Evolutionary conservation across 495 filamentous ascomycete genomes (phyloP).

Genomic region (Penicillium chermesinum): DNA sequence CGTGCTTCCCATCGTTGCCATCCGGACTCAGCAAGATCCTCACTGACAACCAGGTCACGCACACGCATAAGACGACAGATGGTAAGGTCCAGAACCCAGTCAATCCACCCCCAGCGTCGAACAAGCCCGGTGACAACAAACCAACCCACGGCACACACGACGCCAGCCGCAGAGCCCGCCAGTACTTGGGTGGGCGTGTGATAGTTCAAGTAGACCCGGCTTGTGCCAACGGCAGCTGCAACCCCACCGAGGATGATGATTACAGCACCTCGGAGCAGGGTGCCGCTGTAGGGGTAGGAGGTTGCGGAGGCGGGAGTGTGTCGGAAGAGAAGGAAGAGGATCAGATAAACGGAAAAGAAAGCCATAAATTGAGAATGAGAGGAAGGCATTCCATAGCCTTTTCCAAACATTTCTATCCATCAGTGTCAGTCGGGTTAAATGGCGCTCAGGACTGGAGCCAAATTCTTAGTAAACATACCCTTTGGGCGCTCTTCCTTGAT

Average conservation of each 20-base stretch:
- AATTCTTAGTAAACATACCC: constrained; percentile 40
- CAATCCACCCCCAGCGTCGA: constrained; percentile 58
- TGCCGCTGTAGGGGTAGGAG: constrained; percentile 43
- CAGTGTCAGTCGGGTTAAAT: not conserved
- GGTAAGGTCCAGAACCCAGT: constrained; percentile 66
- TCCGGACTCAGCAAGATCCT: constrained; percentile 85
- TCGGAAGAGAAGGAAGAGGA: constrained; percentile 75
- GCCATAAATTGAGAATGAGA: constrained; percentile 92
- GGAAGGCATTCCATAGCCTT: constrained; percentile 98
- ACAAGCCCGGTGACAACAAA: constrained; percentile 63
- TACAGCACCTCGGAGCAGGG: constrained; percentile 52
- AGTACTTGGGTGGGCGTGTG: constrained; percentile 86
- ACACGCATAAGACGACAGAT: constrained; percentile 61
- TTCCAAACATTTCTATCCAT: constrained; percentile 66
- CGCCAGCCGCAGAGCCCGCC: constrained; percentile 69
- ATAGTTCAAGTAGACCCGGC: constrained; percentile 86
- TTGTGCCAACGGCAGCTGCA: constrained; percentile 69
- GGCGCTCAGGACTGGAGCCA: not conserved
- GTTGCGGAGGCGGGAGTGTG: constrained; percentile 56
- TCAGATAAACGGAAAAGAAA: constrained; percentile 79
- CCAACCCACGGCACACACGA: constrained; percentile 69
- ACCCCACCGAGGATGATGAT: constrained; percentile 51
- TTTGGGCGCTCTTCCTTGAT: constrained; percentile 88
- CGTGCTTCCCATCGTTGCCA: constrained; percentile 84
- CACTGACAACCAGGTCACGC: constrained; percentile 80